Evolutionary conservation across 257 asterid genomes (phyloP).

Genomic region (Primulina eburnea): DNA sequence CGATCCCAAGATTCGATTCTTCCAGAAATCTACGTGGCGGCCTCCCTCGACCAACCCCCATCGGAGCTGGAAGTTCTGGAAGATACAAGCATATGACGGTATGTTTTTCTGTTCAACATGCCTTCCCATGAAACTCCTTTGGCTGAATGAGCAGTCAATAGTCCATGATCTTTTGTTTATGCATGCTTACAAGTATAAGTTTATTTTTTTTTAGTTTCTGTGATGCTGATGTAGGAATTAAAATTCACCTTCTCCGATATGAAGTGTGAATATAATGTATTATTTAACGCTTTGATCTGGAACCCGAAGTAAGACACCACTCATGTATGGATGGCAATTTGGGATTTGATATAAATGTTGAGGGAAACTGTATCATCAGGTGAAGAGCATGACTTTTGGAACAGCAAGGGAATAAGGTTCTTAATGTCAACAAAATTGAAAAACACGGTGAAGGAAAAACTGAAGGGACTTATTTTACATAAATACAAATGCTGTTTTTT

Average conservation of each 20-base stretch:
- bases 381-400: not conserved
- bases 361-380: not conserved
- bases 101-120: slow-evolving; percentile 20
- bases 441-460: not conserved
- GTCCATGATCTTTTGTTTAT: slow-evolving; percentile 12
- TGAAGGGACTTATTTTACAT: not conserved
- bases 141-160: not conserved
- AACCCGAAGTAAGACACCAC: not conserved
- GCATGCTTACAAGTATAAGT: not conserved
- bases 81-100: slow-evolving; percentile 59
- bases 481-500: not conserved
- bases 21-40: slow-evolving; percentile 37
- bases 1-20: slow-evolving; percentile 46
- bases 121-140: slow-evolving; percentile 3
- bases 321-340: not conserved
- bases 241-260: not conserved
- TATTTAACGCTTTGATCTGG: not conserved
- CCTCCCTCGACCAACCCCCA: slow-evolving; percentile 33
- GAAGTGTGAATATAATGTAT: not conserved
- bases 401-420: not conserved
- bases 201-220: too few relatives aligned
- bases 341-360: not conserved
- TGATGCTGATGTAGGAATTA: too few relatives aligned
- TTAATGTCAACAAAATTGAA: not conserved
- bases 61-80: slow-evolving; percentile 46